Percentiles rank a stretch among this genome's conserved stretches.
Evolutionary conservation across 164 flowering plant genomes (phyloP).

Genomic region (Aristolochia californica): DNA sequence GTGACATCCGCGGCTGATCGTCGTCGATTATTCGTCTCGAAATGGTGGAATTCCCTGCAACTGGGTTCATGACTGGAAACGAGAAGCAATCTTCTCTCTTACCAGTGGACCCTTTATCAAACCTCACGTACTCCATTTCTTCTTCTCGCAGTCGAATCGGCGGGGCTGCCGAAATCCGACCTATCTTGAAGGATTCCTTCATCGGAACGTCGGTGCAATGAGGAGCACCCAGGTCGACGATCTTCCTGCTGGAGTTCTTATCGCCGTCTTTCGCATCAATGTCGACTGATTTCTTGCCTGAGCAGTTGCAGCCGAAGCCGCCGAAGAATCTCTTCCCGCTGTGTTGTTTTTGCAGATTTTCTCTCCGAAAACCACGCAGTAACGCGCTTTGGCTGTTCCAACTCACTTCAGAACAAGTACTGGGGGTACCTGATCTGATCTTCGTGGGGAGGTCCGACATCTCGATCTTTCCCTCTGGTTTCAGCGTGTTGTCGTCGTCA

Average conservation of each 20-base stretch:
- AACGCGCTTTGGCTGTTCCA: conserved; percentile 65
- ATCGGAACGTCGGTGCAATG: conserved; percentile 2
- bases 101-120: background rate
- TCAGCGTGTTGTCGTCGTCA: background rate
- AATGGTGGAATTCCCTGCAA: too few relatives aligned
- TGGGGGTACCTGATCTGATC: conserved; percentile 22
- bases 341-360: conserved; percentile 7
- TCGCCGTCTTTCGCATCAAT: conserved; percentile 9
- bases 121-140: conserved; percentile 3
- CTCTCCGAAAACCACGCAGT: conserved; percentile 18
- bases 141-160: conserved; percentile 2
- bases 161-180: conserved; percentile 2
- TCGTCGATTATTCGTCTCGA: conserved; percentile 9
- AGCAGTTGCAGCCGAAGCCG: conserved; percentile 42
- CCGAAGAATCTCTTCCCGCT: conserved; percentile 24
- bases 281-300: conserved; percentile 38
- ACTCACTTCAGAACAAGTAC: conserved; percentile 55
- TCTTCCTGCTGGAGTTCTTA: conserved; percentile 2
- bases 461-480: background rate
- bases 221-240: conserved; percentile 4
- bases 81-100: conserved; percentile 14
- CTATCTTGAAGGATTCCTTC: conserved; percentile 4
- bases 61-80: too few relatives aligned
- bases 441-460: background rate
- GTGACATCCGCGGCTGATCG: conserved; percentile 24